Conservation (phyloP, 2,329 filamentous ascomycete species). For the Scedosporium boydii region DNA sequence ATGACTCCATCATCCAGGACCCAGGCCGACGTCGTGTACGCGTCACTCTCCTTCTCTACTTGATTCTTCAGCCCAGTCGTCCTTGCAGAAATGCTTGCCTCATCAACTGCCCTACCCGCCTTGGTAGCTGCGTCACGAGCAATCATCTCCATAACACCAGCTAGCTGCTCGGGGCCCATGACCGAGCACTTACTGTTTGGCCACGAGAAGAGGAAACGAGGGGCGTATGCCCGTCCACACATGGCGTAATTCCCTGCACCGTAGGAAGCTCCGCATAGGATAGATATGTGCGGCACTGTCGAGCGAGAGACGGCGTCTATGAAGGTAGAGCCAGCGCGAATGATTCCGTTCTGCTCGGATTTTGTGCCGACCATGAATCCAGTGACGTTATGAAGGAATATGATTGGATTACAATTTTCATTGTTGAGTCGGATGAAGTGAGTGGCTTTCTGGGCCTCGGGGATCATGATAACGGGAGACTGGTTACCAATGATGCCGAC, state of each 20-base stretch:
- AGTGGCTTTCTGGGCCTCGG: conserved; percentile 24
- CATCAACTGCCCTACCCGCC: neutral
- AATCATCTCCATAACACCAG: conserved; percentile 16
- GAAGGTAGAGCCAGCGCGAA: conserved; percentile 28
- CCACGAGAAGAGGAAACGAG: conserved; percentile 30
- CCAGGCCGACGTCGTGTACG: conserved; percentile 6
- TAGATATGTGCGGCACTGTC: conserved; percentile 27
- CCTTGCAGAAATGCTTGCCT: neutral
- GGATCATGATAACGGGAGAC: conserved; percentile 22
- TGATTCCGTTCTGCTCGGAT: conserved; percentile 27
- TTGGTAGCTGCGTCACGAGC: conserved; percentile 3
- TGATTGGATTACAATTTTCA: conserved; percentile 24
- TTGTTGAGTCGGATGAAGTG: conserved; percentile 31
- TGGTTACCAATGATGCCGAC: conserved; percentile 27
- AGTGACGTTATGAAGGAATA: conserved; percentile 31
- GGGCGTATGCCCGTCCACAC: conserved; percentile 22
- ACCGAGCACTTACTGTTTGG: conserved; percentile 27
- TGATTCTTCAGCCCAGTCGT: conserved; percentile 4
- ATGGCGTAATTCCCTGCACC: conserved; percentile 24
- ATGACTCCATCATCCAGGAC: conserved; percentile 6
- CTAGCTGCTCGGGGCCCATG: conserved; percentile 28
- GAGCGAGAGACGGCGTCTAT: conserved; percentile 28
- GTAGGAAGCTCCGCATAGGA: conserved; percentile 29
- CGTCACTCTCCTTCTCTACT: conserved; percentile 7
- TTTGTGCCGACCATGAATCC: conserved; percentile 32